Base-by-base conservation (phyloP, 2,329 filamentous ascomycete genomes). In the Colletotrichum neosansevieriae region DNA sequence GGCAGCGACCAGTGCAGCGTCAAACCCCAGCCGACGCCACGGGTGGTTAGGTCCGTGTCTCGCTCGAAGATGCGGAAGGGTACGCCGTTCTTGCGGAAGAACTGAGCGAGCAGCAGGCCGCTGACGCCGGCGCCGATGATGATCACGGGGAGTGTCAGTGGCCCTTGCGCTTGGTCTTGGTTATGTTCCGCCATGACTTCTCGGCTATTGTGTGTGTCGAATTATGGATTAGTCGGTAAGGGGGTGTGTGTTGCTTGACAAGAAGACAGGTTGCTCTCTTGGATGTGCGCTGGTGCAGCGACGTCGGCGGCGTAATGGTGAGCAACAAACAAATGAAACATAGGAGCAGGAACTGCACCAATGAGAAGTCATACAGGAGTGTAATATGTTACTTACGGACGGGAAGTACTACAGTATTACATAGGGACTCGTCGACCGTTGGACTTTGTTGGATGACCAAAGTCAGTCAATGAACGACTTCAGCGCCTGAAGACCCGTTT, bases 1-100 rank as follows among this genome's bases (percentile, higher is more conserved):
- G 84, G 80, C 10, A 90, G 80, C 4, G 85, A 86, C 88, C 88
- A 91, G 74, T 90, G 87, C 64, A 91, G 79, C 0, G 88, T 90
- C 64, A 91, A 78, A 3, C 88, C 89, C 89, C 88, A 91, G 70
- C 89, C 88, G 4, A 82, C 79, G 19, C 78, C 85, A 36, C 83
- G 85, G 32, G 80, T 80, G 64, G 76, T 79, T 47, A 85, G 78
- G 45, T 84, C 80, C 5, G 73, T 65, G 70, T 86, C 83, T n/a
- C 85, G 82, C 73, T 88, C 86, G 71, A 86, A 88, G 58, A 89
- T 78, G 32, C 76, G 80, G 72, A 83, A 86, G 4, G 80, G 74
- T 6, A 84, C 73, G 10, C 65, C 71, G n/a, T 73, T 66, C 29
- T 72, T 75, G 57, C 73, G 74, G 3, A 81, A 72, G 11, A 74